Evolutionary conservation across 1,139 yeast species (phyloP), one percentile per base, ranked within the genome.

Genomic region (Candida sojae): DNA sequence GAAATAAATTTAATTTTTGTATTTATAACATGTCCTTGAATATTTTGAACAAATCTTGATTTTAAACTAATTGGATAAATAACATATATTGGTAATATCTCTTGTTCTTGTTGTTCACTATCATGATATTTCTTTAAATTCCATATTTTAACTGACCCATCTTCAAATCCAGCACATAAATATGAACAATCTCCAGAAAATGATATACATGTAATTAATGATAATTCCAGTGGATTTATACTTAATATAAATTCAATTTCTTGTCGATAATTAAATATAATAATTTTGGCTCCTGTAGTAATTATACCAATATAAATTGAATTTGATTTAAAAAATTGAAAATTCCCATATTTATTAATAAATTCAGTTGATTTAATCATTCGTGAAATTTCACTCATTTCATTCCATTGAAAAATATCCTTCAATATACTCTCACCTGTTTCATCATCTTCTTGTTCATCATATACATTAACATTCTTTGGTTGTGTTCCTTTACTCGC

Each of bases 241-340:
- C 43, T 13, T 41, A 83, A 59, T 0, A 73, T 67, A 48, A 65
- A 68, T 30, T 71, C 68, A 11, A 83, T 62, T 35, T 63, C 68
- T 62, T 88, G 96, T 43, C 75, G 77, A 56, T 84, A 86, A 58
- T 83, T 86, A 62, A 86, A 88, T 1, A 84, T 70, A 13, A 86
- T 62, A 0, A 87, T 71, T 42, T 63, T 67, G 1, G 92, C 92
- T 43, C 73, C 73, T 1, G 75, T 58, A 0, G 95, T 88, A 2
- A 90, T 95, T 10, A 88, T 59, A 0, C 80, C 81, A 2, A 89
- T 71, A 46, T 71, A 71, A 7, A 68, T 49, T 3, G 82, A 71
- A 1, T 83, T 75, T 0, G 84, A 74, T 4, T 73, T 68, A 7
- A 86, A 58, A 25, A 68, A 65, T 0, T 75, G 67, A 0, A 84